Evolutionary conservation across 768 basidiomycete genomes (phyloP).

Genomic region (Psilocybe sp.): DNA sequence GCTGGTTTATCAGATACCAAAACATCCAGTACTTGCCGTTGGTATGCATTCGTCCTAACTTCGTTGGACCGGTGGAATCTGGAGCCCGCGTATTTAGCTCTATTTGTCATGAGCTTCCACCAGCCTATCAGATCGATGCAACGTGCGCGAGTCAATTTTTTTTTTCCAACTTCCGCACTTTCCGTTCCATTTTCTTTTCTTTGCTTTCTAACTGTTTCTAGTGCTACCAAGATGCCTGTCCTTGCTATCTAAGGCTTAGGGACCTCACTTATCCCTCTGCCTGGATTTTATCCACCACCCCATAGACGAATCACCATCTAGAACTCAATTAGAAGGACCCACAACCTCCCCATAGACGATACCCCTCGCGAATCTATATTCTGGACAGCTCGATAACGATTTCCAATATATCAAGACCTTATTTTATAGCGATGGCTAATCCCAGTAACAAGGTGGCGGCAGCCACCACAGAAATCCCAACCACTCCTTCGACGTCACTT

Average conservation of each 20-base stretch:
- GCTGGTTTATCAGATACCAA: no score
- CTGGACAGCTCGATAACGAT: neutral
- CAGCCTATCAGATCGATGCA: slow-evolving; percentile 8
- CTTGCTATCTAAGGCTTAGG: slow-evolving; percentile 52
- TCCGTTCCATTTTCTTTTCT: slow-evolving; percentile 1
- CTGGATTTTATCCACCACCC: slow-evolving; percentile 13
- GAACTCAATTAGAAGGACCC: slow-evolving; percentile 3
- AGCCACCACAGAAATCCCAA: slow-evolving; percentile 15
- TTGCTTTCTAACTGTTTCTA: slow-evolving; percentile 6
- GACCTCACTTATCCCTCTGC: slow-evolving; percentile 33
- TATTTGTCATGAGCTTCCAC: slow-evolving; percentile 16
- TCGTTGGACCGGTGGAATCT: neutral
- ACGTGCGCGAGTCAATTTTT: slow-evolving; percentile 15
- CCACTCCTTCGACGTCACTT: slow-evolving; percentile 49
- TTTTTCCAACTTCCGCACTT: slow-evolving; percentile 11
- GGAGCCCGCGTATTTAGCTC: slow-evolving; percentile 3
- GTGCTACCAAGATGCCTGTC: slow-evolving; percentile 41
- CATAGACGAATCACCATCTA: slow-evolving; percentile 22
- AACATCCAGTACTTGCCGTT: no score
- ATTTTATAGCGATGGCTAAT: no score
- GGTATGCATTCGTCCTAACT: no score
- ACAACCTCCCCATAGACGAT: slow-evolving; percentile 12
- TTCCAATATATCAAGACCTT: neutral
- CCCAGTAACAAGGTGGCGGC: slow-evolving; percentile 1
- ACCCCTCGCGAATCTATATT: slow-evolving; percentile 6